Percentiles rank a stretch among this genome's conserved stretches.
phyloP scores from a whole-genome alignment of 371 early-diverging fungal genomes.

The Lichtheimia ornata region DNA sequence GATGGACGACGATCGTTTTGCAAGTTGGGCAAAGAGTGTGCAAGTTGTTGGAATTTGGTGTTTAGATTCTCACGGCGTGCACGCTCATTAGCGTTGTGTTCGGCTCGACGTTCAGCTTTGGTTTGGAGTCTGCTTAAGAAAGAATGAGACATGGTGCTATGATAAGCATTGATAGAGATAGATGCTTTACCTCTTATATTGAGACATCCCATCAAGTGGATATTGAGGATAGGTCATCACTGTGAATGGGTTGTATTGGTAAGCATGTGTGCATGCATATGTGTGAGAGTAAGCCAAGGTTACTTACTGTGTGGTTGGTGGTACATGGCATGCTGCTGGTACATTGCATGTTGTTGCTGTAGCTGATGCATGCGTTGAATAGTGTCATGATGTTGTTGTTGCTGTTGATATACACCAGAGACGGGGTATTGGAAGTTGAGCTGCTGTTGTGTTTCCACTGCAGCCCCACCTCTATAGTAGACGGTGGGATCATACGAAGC shows the following conservation, averaged over 20 bases:
- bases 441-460: neutral
- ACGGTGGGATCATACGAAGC: neutral
- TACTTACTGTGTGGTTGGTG: conserved; percentile 12
- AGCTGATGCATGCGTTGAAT: conserved; percentile 9
- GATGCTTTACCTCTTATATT: neutral
- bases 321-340: conserved; percentile 11
- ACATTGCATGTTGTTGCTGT: conserved; percentile 15
- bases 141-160: neutral
- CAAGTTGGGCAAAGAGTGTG: conserved; percentile 67
- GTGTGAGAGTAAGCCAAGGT: neutral
- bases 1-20: conserved; percentile 71
- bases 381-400: neutral
- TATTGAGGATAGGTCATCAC: conserved; percentile 16
- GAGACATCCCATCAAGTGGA: conserved; percentile 5
- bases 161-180: neutral
- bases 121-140: conserved; percentile 19
- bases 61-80: conserved; percentile 76
- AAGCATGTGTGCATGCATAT: neutral
- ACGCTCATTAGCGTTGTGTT: conserved; percentile 78
- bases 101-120: conserved; percentile 69
- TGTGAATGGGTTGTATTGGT: neutral
- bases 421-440: neutral
- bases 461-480: neutral
- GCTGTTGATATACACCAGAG: neutral
- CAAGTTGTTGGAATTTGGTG: conserved; percentile 72